A percentile compares a stretch with the other conserved stretches of the same genome.
These are phyloP conservation scores for Colletotrichum lini DNA, from an alignment of 2,329 filamentous ascomycete genomes.

Conservation along the genomic window DNA sequence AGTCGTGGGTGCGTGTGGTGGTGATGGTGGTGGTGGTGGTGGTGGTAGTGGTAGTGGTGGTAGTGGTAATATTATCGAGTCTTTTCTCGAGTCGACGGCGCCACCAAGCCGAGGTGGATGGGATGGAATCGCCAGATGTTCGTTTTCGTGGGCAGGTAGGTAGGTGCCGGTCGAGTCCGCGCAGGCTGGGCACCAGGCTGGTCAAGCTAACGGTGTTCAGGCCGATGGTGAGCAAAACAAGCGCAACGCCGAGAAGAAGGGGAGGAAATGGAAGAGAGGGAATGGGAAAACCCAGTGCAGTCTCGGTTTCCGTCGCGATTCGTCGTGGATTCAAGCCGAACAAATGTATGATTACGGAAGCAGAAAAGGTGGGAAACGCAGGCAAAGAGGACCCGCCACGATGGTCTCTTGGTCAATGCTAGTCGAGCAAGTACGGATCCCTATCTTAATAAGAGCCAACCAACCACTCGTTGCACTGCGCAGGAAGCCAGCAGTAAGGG, in stretches of 20 bases:
- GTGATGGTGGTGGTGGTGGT: not conserved
- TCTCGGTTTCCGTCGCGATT: conserved; percentile 16
- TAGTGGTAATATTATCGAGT: conserved; percentile 1
- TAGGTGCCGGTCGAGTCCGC: not conserved
- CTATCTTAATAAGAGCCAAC: not conserved
- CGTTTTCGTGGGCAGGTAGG: not conserved
- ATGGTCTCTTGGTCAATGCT: conserved; percentile 5
- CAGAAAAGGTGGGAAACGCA: conserved; percentile 14
- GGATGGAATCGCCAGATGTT: conserved; percentile 5
- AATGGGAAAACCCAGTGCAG: not conserved
- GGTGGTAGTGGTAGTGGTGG: not conserved
- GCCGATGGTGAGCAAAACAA: conserved; percentile 5
- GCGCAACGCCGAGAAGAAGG: conserved; percentile 17
- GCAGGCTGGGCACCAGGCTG: conserved; percentile 2
- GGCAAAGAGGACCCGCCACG: conserved; percentile 31
- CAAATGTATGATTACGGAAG: conserved; percentile 33
- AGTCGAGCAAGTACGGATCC: not conserved
- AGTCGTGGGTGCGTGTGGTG: not conserved
- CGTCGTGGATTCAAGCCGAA: conserved; percentile 8
- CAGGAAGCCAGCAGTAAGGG: not conserved
- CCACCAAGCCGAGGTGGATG: conserved; percentile 5
- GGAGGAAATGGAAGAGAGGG: not conserved
- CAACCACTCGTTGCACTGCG: conserved; percentile 11
- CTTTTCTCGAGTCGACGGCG: conserved; percentile 21
- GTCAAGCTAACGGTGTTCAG: not conserved